These are phyloP conservation scores for Pseudisothecium myosuroides DNA, from an alignment of 225 moss, liverwort and hornwort species.

Conservation along the genomic window DNA sequence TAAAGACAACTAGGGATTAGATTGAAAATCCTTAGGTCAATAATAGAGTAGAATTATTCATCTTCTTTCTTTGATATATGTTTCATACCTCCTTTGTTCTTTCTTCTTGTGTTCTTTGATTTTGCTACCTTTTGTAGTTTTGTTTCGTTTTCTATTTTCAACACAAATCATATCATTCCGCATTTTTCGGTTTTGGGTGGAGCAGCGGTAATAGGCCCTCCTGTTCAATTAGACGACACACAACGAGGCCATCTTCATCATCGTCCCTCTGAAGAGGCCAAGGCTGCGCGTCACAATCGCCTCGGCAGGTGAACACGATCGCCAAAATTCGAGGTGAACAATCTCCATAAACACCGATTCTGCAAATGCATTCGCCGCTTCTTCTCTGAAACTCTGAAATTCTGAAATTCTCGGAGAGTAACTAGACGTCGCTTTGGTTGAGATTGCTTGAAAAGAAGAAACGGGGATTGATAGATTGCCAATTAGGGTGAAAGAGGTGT, in stretches of 20 bases:
- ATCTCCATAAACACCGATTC: not conserved
- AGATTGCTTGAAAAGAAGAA: not conserved
- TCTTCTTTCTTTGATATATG: too few relatives aligned
- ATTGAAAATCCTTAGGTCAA: too few relatives aligned
- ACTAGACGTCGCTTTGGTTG: not conserved
- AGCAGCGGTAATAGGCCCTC: not conserved
- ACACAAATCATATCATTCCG: too few relatives aligned
- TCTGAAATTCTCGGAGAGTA: not conserved
- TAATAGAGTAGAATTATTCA: too few relatives aligned
- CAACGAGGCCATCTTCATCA: not conserved
- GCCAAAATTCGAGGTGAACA: not conserved
- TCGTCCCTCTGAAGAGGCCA: too few relatives aligned
- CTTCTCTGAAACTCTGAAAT: not conserved
- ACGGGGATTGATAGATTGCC: not conserved
- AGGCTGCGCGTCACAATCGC: not conserved
- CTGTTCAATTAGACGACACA: not conserved
- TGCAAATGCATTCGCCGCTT: not conserved
- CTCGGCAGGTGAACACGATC: not conserved
- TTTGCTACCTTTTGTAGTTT: too few relatives aligned
- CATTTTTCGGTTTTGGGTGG: too few relatives aligned
- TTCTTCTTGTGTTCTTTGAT: too few relatives aligned
- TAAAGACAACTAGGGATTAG: too few relatives aligned
- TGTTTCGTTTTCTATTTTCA: too few relatives aligned
- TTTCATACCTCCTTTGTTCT: too few relatives aligned
- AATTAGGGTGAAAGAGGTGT: not conserved